Evolutionary conservation across 108 stramenopile species (phyloP).

Genomic region (Chaetoceros tenuissimus): DNA sequence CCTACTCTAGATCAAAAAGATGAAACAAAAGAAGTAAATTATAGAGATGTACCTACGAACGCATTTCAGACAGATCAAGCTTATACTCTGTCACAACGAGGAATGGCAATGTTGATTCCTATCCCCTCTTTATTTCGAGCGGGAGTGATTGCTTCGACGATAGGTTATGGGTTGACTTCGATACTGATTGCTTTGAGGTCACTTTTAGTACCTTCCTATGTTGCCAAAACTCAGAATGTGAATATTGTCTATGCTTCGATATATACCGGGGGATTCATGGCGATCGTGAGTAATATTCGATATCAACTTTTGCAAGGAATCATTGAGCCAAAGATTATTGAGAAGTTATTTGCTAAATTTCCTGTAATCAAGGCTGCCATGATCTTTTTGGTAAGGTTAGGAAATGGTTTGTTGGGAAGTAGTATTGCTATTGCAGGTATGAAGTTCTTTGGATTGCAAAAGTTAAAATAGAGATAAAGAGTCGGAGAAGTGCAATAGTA

Average conservation of each 20-base stretch:
- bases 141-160: slow-evolving; percentile 49
- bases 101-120: slow-evolving; percentile 45
- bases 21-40: neutral
- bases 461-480: slow-evolving; percentile 19
- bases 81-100: slow-evolving; percentile 36
- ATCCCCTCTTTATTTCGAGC: slow-evolving; percentile 58
- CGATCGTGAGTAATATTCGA: slow-evolving; percentile 59
- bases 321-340: slow-evolving; percentile 55
- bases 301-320: slow-evolving; percentile 81
- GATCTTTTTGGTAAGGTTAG: slow-evolving; percentile 42
- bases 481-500: neutral
- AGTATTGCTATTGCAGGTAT: slow-evolving; percentile 76
- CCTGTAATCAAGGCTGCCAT: slow-evolving; percentile 14
- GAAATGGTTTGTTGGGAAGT: slow-evolving; percentile 62
- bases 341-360: slow-evolving; percentile 24
- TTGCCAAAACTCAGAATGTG: slow-evolving; percentile 40
- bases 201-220: slow-evolving; percentile 29
- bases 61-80: slow-evolving; percentile 55
- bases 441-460: slow-evolving; percentile 54
- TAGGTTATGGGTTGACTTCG: slow-evolving; percentile 62
- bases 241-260: slow-evolving; percentile 45
- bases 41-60: slow-evolving; percentile 52
- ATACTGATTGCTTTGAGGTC: slow-evolving; percentile 37
- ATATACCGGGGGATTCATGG: slow-evolving; percentile 69
- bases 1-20: slow-evolving; percentile 20